Evolutionary conservation across 1,139 yeast genomes (phyloP).

Genomic region (Yamadazyma diospyri): DNA sequence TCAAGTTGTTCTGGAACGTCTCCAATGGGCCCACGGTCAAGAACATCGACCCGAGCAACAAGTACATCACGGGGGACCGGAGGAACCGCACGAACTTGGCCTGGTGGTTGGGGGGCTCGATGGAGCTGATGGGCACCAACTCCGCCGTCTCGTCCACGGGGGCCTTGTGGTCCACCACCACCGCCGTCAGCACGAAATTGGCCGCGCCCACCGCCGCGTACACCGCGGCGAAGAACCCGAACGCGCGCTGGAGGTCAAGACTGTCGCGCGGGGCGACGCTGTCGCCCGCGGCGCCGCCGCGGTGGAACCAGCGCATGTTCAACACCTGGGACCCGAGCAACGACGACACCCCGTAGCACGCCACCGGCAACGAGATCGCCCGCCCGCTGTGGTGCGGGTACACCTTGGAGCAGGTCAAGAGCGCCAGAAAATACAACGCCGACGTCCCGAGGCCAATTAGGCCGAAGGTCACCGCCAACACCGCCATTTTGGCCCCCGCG

Average conservation of each 20-base stretch:
- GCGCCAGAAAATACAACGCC: constrained; percentile 69
- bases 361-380: constrained; percentile 84
- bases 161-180: constrained; percentile 36
- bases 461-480: constrained; percentile 36
- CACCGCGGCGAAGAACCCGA: constrained; percentile 53
- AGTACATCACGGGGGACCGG: constrained; percentile 61
- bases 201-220: constrained; percentile 54
- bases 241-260: constrained; percentile 53
- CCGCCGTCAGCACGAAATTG: constrained; percentile 60
- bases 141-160: constrained; percentile 20
- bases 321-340: constrained; percentile 58
- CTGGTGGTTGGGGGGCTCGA: constrained; percentile 43
- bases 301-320: constrained; percentile 35
- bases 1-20: constrained; percentile 82
- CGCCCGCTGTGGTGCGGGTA: constrained; percentile 73
- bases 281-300: not conserved
- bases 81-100: constrained; percentile 50
- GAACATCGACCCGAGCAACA: constrained; percentile 59
- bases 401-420: constrained; percentile 80
- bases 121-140: constrained; percentile 19
- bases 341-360: constrained; percentile 81
- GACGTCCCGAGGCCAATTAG: constrained; percentile 80
- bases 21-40: constrained; percentile 83
- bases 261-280: too few species aligned
- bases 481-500: constrained; percentile 15